These are phyloP conservation scores for Lagenidium giganteum DNA, from an alignment of 352 stramenopile species.

Conservation along the genomic window DNA sequence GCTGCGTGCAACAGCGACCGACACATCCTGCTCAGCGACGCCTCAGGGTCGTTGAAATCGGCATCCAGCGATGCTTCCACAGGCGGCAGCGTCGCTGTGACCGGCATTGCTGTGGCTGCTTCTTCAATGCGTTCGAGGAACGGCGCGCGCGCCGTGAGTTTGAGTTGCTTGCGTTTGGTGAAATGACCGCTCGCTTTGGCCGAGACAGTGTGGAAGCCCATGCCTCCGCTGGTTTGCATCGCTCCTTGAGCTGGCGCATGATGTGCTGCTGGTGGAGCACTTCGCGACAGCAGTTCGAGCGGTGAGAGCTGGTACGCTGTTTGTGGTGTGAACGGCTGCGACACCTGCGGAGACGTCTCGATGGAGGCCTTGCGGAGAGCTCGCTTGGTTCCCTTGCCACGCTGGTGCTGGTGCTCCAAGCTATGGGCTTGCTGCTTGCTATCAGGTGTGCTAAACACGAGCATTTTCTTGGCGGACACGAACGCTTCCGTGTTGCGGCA, in stretches of 20 bases:
- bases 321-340: constrained; percentile 5
- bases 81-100: constrained; percentile 16
- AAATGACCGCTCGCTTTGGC: constrained; percentile 19
- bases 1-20: constrained; percentile 51
- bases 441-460: constrained; percentile 29
- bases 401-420: constrained; percentile 1
- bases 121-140: constrained; percentile 39
- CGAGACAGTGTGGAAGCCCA: too few relatives aligned
- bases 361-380: constrained; percentile 17
- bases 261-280: constrained; percentile 27
- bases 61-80: constrained; percentile 32
- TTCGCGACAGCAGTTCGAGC: constrained; percentile 56
- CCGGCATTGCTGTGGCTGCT: constrained; percentile 1
- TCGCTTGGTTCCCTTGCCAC: constrained; percentile 15
- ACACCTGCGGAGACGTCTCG: constrained; percentile 7
- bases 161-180: constrained; percentile 38
- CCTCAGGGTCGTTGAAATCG: constrained; percentile 15
- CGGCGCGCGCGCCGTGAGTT: constrained; percentile 19
- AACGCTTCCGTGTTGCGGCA: constrained; percentile 70
- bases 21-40: constrained; percentile 35
- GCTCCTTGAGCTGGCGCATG: too few relatives aligned
- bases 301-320: constrained; percentile 15
- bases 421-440: constrained; percentile 5
- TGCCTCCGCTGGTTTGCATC: too few relatives aligned
- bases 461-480: constrained; percentile 65